Evolutionary conservation across 352 stramenopile genomes (phyloP).

Genomic region (Pythium rishiriense): DNA sequence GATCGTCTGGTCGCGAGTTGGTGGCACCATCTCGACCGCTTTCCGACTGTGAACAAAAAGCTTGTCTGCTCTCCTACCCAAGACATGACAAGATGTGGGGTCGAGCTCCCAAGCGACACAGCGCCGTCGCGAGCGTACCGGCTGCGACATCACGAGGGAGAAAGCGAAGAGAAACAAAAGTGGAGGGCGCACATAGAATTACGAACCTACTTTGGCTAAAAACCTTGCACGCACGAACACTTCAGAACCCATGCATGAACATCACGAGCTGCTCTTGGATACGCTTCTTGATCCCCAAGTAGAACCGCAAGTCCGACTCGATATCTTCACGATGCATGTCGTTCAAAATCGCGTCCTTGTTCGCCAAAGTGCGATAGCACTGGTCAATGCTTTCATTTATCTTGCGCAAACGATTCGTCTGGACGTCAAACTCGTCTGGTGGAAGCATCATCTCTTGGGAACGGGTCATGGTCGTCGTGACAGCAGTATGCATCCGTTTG

Average conservation of each 20-base stretch:
- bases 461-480: slow-evolving; percentile 50
- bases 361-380: slow-evolving; percentile 52
- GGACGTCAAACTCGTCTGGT: slow-evolving; percentile 66
- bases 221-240: neutral
- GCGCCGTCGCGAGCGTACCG: too few species aligned
- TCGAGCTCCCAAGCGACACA: too few species aligned
- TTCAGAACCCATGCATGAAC: slow-evolving; percentile 67
- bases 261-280: slow-evolving; percentile 72
- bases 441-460: slow-evolving; percentile 44
- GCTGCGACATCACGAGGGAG: too few species aligned
- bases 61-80: too few species aligned
- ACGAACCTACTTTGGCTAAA: slow-evolving; percentile 6
- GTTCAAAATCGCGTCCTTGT: slow-evolving; percentile 45
- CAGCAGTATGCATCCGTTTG: slow-evolving; percentile 45
- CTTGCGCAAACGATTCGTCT: slow-evolving; percentile 61
- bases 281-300: slow-evolving; percentile 71
- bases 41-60: too few species aligned
- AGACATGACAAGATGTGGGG: too few species aligned
- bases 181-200: slow-evolving; percentile 13
- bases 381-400: slow-evolving; percentile 72
- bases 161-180: too few species aligned
- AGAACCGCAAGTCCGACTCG: slow-evolving; percentile 67
- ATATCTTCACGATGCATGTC: slow-evolving; percentile 59
- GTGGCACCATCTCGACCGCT: too few species aligned
- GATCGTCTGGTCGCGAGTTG: too few species aligned